Evolutionary conservation across 2,329 filamentous ascomycete genomes (phyloP).

Genomic region (Verticillium nonalfalfae): DNA sequence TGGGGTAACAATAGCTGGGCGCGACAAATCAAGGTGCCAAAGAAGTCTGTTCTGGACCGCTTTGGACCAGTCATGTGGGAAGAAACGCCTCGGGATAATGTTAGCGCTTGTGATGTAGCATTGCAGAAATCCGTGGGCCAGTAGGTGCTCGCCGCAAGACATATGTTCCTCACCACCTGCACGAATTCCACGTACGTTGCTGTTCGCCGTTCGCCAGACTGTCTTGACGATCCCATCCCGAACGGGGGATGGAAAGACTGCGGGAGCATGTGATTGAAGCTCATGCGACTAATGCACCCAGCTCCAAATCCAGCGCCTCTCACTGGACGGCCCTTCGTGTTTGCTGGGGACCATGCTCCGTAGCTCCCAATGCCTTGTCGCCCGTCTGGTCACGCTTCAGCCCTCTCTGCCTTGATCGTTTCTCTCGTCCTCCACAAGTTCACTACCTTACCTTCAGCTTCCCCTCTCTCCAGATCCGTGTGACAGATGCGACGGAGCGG

Average conservation of each 20-base stretch:
- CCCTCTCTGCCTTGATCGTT: not conserved
- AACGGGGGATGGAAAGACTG: not conserved
- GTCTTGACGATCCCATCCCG: not conserved
- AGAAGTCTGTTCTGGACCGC: constrained; percentile 7
- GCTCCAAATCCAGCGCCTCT: not conserved
- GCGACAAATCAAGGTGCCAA: constrained; percentile 10
- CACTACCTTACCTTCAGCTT: not conserved
- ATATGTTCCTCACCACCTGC: not conserved
- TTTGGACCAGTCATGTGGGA: constrained; percentile 11
- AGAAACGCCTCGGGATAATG: not conserved
- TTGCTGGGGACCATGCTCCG: not conserved
- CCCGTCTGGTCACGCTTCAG: not conserved
- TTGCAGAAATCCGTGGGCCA: not conserved
- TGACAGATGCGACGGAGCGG: not conserved
- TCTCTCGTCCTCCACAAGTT: not conserved
- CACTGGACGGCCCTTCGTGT: not conserved
- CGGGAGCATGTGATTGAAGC: not conserved
- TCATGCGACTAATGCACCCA: not conserved
- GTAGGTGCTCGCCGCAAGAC: not conserved
- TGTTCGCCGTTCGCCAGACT: not conserved
- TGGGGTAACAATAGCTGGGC: constrained; percentile 8
- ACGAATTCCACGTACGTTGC: not conserved
- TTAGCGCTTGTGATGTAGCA: not conserved
- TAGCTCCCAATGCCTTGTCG: not conserved
- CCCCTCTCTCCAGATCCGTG: not conserved